Evolutionary conservation across 2,329 filamentous ascomycete species (phyloP), one percentile per base, ranked within the genome.

Genomic region (Fusarium neocosmosporiellum): DNA sequence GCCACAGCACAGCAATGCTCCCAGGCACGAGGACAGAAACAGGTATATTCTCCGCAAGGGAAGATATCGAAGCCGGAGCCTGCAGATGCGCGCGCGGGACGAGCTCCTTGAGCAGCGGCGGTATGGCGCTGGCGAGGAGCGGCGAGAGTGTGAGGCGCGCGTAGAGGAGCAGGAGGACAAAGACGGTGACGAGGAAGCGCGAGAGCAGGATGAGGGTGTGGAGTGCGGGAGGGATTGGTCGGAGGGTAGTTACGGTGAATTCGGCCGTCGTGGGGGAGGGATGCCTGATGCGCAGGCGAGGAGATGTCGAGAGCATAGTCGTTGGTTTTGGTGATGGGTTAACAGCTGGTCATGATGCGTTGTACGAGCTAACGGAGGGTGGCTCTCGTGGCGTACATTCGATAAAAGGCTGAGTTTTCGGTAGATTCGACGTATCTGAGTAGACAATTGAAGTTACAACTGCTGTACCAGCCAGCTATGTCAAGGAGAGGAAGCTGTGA

Each of bases 181-280:
- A 73, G 59, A 86, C 74, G 29, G 83, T 70, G n/a, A 88, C 62
- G 36, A 87, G 84, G 36, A 84, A 59, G 64, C 85, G 75, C 67
- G 86, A 78, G 39, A 88, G 81, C 50, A 86, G 71, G 79, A 72
- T 72, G 43, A 87, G 74, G 22, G 83, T 71, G 33, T 88, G 66
- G 36, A 87, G 85, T 34, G 86, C 77, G 18, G 88, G 68, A 0
- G 87, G 88, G 5, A 83, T 80, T 0, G 84, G 83, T 1, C 93
- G 90, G 50, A 91, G 90, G 66, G 95, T 98, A 37, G 95, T 96
- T 64, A 98, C 94, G 33, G 93, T 97, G 87, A 96, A 98, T 74
- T 94, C 93, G 80, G 94, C 91, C n/a, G 96, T 98, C 4, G 95
- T 97, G 54, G 94, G 92, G 27, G 96, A 95, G 58, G 94, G 93